A percentile compares a stretch with the other conserved stretches of the same genome.
Evolutionary conservation across 805 yeast species (phyloP).

Genomic region (Wickerhamiella azymoides): DNA sequence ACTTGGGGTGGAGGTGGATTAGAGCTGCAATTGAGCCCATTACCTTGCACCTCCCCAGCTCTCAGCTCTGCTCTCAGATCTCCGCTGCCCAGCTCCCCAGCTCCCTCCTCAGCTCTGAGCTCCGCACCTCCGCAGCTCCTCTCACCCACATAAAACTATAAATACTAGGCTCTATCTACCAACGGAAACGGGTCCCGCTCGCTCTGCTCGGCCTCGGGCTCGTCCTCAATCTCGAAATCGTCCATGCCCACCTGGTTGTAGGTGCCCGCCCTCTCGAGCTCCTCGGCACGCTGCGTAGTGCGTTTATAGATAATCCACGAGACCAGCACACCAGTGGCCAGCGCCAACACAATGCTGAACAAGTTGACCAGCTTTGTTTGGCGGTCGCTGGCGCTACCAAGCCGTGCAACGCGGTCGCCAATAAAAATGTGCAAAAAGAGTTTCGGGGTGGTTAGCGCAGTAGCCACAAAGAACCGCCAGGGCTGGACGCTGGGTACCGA

Average conservation of each 20-base stretch:
- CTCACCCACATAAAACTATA: too few relatives aligned
- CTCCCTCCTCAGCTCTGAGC: too few relatives aligned
- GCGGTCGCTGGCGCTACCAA: constrained; percentile 40
- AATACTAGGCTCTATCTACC: neutral
- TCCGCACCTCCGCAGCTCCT: too few relatives aligned
- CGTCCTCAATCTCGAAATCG: constrained; percentile 9
- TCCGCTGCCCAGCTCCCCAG: too few relatives aligned
- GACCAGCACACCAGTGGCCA: constrained; percentile 39
- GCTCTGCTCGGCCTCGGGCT: neutral
- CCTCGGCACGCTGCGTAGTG: constrained; percentile 21
- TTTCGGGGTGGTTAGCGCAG: constrained; percentile 69
- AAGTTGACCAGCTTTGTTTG: constrained; percentile 47
- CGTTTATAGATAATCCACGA: constrained; percentile 55
- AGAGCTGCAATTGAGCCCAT: too few relatives aligned
- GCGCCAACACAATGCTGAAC: constrained; percentile 45
- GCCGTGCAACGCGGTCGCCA: constrained; percentile 56
- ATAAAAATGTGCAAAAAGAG: constrained; percentile 59
- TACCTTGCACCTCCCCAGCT: too few relatives aligned
- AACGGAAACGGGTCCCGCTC: constrained; percentile 6
- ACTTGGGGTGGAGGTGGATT: too few relatives aligned
- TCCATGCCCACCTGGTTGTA: constrained; percentile 4
- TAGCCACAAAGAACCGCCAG: constrained; percentile 52
- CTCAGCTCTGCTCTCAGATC: too few relatives aligned
- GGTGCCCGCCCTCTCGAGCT: constrained; percentile 1
- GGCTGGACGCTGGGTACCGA: constrained; percentile 65